Base-by-base conservation (phyloP, 345 rosid species). In the Heritiera littoralis region DNA sequence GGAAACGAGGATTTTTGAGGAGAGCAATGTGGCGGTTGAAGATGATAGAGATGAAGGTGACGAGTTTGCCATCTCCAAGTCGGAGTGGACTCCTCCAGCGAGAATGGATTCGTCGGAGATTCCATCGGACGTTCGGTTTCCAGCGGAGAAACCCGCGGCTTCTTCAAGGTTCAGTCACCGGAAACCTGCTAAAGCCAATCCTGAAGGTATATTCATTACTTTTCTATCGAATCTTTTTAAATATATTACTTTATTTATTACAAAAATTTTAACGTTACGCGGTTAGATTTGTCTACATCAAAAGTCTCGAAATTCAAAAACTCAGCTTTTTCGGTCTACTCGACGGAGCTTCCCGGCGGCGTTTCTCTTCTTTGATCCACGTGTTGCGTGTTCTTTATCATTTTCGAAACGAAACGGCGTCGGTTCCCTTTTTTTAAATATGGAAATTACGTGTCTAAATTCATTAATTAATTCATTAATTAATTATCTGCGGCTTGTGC, bases 141-240 rank as follows among this genome's bases (percentile, higher is more conserved):
- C 13, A 2, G 0, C 14, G 66, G 67, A 78, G 66, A 69, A 78
- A 68, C 76, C 60, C 10, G 38, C 23, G 23, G 87, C 83, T 85
- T 87, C 91, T 46, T 52, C 92, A 40, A 83, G 91, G 65, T 82
- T 90, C 76, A 83, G 79, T 20, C 85, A 86, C 65, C 87, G 87
- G 84, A 90, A 84, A 28, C 82, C 81, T 61, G 45, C 66, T 48
- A 76, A 70, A 77, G 18, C 59, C 88, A 38, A 80, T 75, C 68
- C 59, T 30, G 48, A 78, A 78, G 80, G 80, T 78, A 78, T 58
- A 59, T 75, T 75, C 78, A 18, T 7, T 45, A 15, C 15, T 35
- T 51, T 9, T 9, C 5, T 52, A 52, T 48, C 20, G 12, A 49
- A 49, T 51, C 56, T 46, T 28, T 38, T 45, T 11, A 18, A 11